Base-by-base conservation (phyloP, 2,329 filamentous ascomycete genomes). In the Clonostachys chloroleuca region DNA sequence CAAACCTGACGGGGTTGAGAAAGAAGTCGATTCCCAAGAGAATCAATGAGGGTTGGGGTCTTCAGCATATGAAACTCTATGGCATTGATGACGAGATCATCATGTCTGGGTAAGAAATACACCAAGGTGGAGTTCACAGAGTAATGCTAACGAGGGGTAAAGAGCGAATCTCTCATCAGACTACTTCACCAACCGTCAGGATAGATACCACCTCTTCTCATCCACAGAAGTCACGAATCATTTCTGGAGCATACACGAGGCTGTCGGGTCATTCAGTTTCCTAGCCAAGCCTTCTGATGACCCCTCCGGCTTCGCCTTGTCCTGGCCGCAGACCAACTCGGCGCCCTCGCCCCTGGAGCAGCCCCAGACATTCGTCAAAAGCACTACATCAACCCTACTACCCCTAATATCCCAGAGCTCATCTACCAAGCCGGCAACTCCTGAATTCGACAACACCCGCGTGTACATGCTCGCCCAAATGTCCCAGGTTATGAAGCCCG, bases 21-120 rank as follows among this genome's bases (percentile, higher is more conserved):
- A 97, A 97, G 69, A 84, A 84, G 58, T 74, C 88, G 54, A 81
- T 97, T 3, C 94, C 94, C 0, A 89, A 83, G 61, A 80, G 94
- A 17, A 92, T 99, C 63, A 99, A 99, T 56, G 94, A 99, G 69
- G 94, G 94, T 16, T 99, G 94, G 94, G 94, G 94, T 2, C 69
- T 99, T 51, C 94, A 99, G 63, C 94, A 99, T 62, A 99, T 99
- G 92, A 99, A 99, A 75, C 75, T 99, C 1, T 99, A 99, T 57
- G 94, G 94, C 0, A 74, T 96, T 18, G 94, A 99, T 58, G 91
- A 99, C 59, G 91, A 96, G 65, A 87, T 99, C 49, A 92, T 99
- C 54, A 81, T 99, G 58, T 95, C 92, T 8, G 92, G 91, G 81
- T 89, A 77, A 52, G 72, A 48, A 47, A 44, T 17, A 10, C 4